Evolutionary conservation across 768 basidiomycete species (phyloP), one percentile per base, ranked within the genome.

Genomic region (Mycena vulgaris): DNA sequence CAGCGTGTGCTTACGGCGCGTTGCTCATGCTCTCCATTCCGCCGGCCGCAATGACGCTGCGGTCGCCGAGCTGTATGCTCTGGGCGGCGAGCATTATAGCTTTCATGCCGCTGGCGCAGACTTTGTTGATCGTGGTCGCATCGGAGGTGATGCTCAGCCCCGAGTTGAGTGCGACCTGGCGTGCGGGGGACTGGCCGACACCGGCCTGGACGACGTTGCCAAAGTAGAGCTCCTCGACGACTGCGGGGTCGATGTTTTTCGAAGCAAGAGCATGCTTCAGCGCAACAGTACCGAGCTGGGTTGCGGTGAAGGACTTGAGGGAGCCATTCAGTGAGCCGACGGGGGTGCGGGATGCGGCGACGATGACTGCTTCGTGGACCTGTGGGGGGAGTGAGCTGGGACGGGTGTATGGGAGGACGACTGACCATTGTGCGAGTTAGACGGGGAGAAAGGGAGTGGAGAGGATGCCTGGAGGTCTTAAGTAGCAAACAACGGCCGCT

Each of bases 1-100:
- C 21, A 17, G 5, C 45, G 28, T 48, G 57, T 6, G 90, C 97
- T 78, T 79, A 98, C 96, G 98, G 98, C 57, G 96, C 96, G 75
- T 98, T 94, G 80, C 95, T 97, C 98, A 99, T 99, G 85, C 95
- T 96, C 85, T 99, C 98, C 95, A 96, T 98, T 69, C 98, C 98
- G 74, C 98, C 98, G 65, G 97, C 97, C 28, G 91, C 95, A 75
- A 98, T 93, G 57, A 98, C 89, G 45, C 83, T 90, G 68, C 93
- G 91, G 79, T 97, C 91, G 58, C 98, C 98, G 27, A 92, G 87
- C 80, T 92, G 88, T 77, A 99, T 95, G 76, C 88, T 90, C 85
- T 99, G 98, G 30, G 95, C 88, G 64, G 95, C 98, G 71, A 99
- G 87, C 82, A 96, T 98, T 83, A 99, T 90, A 31, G 97, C 88